A percentile compares a stretch with the other conserved stretches of the same genome.
Evolutionary conservation across 352 stramenopile species (phyloP).

Genomic region (Phytophthora pluvialis): DNA sequence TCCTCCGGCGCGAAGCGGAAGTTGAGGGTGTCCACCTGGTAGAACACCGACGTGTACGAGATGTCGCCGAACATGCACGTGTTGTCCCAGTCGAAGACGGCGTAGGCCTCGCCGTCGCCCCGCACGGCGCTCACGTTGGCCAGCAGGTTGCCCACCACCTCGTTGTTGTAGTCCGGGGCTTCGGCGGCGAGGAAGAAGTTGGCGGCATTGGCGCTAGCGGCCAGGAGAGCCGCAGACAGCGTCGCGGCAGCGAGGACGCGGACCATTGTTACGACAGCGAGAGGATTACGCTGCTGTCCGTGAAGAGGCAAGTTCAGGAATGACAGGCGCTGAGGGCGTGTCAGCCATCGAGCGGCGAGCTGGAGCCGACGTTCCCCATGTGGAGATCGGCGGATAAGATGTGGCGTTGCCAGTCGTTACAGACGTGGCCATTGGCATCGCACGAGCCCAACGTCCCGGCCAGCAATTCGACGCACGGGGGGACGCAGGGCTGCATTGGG

Average conservation of each 20-base stretch:
- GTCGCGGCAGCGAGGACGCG: slow-evolving; percentile 24
- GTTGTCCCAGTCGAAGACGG: slow-evolving; percentile 72
- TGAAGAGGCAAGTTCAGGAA: slow-evolving; percentile 23
- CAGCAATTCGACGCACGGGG: slow-evolving; percentile 9
- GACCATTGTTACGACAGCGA: slow-evolving; percentile 18
- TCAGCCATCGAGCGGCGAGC: slow-evolving; percentile 7
- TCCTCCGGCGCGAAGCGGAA: slow-evolving; percentile 53
- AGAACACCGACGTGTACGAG: slow-evolving; percentile 67
- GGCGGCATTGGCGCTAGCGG: slow-evolving; percentile 1
- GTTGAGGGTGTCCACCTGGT: slow-evolving; percentile 63
- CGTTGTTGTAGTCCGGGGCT: slow-evolving; percentile 66
- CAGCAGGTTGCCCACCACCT: slow-evolving; percentile 47
- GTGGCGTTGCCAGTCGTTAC: slow-evolving; percentile 15
- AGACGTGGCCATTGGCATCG: background rate
- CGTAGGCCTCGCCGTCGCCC: slow-evolving; percentile 48
- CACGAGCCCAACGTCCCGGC: background rate
- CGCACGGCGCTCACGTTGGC: slow-evolving; percentile 43
- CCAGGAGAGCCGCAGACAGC: slow-evolving; percentile 31
- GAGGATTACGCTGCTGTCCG: background rate
- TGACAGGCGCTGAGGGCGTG: slow-evolving; percentile 7
- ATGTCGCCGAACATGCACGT: slow-evolving; percentile 76
- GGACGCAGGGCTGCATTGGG: slow-evolving; percentile 1
- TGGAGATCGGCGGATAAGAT: slow-evolving; percentile 20
- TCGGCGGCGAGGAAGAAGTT: slow-evolving; percentile 38
- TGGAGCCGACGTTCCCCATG: slow-evolving; percentile 20